A percentile compares a stretch with the other conserved stretches of the same genome.
phyloP scores from a whole-genome alignment of 345 rosid species.

The Hibiscus trionum region DNA sequence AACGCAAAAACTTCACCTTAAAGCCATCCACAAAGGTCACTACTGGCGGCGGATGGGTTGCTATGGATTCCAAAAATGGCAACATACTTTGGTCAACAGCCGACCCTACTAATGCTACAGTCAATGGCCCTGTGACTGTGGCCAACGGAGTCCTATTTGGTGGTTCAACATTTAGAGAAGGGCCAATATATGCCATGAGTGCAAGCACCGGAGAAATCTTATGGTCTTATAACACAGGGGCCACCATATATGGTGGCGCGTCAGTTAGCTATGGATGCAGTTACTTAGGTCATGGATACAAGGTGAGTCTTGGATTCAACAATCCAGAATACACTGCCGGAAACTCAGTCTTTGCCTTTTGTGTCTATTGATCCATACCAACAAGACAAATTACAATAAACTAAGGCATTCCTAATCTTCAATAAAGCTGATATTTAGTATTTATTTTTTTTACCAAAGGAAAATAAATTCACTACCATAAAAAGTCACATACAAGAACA shows the following conservation, averaged over 20 bases:
- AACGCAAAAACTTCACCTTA: conserved; percentile 21
- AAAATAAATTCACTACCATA: no score
- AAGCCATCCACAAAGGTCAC: conserved; percentile 10
- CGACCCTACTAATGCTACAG: conserved; percentile 12
- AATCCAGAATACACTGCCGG: conserved; percentile 12
- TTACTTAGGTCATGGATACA: conserved; percentile 18
- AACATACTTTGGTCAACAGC: conserved; percentile 18
- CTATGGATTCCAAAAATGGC: conserved; percentile 18
- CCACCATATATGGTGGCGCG: conserved; percentile 15
- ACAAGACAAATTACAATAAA: neutral
- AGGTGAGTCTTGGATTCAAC: neutral
- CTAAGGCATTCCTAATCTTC: neutral
- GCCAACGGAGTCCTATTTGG: conserved; percentile 21
- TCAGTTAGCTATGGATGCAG: conserved; percentile 23
- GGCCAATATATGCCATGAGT: conserved; percentile 20
- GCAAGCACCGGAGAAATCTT: conserved; percentile 12
- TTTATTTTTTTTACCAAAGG: no score
- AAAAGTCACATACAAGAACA: no score
- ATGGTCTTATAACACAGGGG: conserved; percentile 19
- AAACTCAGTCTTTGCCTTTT: conserved; percentile 20
- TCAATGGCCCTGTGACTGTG: conserved; percentile 17
- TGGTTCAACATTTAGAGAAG: conserved; percentile 15
- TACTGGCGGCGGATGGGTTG: conserved; percentile 21
- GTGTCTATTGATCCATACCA: neutral
- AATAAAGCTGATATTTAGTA: neutral